Percentiles rank a stretch among this genome's conserved stretches.
phyloP scores from a whole-genome alignment of 352 stramenopile genomes.

The Globisporangium acanthophoron region DNA sequence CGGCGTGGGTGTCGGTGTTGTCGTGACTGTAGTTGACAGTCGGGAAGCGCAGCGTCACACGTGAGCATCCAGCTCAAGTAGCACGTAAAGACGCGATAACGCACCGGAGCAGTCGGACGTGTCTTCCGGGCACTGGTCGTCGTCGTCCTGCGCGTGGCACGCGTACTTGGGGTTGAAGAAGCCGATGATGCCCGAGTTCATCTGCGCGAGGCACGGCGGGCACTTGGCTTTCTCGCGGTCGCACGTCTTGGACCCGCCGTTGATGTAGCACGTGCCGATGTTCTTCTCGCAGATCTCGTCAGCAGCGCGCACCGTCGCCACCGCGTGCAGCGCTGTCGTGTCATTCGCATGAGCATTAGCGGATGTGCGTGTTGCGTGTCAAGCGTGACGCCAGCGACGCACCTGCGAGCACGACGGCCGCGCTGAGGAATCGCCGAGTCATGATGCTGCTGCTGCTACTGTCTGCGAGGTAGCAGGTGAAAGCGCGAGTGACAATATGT shows the following conservation, averaged over 20 bases:
- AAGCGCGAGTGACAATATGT: no score
- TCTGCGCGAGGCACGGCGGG: slow-evolving; percentile 33
- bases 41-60: neutral
- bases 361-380: no score
- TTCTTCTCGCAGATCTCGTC: slow-evolving; percentile 24
- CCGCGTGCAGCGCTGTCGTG: slow-evolving; percentile 1
- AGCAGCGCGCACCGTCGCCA: slow-evolving; percentile 2
- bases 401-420: slow-evolving; percentile 8
- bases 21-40: slow-evolving; percentile 6
- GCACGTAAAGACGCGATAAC: no score
- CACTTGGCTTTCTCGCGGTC: slow-evolving; percentile 35
- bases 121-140: slow-evolving; percentile 28
- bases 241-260: slow-evolving; percentile 41
- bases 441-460: slow-evolving; percentile 1
- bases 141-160: slow-evolving; percentile 33
- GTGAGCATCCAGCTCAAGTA: no score
- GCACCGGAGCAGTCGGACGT: slow-evolving; percentile 29
- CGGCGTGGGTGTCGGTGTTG: slow-evolving; percentile 14
- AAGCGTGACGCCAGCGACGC: neutral
- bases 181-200: slow-evolving; percentile 14
- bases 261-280: slow-evolving; percentile 33
- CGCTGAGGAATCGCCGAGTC: slow-evolving; percentile 4
- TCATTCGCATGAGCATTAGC: neutral
- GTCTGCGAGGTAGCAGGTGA: neutral
- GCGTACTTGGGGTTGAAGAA: slow-evolving; percentile 29